Percentiles rank a stretch among this genome's conserved stretches.
These are phyloP conservation scores for Angomonas deanei DNA, from an alignment of 208 protist species.

Conservation along the genomic window DNA sequence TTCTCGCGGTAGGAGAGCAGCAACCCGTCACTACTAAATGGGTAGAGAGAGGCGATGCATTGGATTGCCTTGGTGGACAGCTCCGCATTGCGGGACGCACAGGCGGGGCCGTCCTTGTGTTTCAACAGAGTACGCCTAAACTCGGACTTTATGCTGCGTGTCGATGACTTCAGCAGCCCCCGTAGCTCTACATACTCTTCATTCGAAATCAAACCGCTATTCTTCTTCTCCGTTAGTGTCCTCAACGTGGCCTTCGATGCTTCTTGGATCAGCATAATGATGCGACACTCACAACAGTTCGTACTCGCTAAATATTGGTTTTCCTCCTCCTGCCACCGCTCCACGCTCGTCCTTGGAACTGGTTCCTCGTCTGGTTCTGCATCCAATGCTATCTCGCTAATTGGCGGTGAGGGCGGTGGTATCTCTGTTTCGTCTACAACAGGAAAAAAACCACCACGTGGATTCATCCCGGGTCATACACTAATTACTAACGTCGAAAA, in stretches of 20 bases:
- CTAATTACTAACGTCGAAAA: background rate
- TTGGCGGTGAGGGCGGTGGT: background rate
- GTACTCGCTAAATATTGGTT: conserved; percentile 23
- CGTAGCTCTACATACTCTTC: background rate
- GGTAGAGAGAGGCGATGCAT: conserved; percentile 36
- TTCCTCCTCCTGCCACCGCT: conserved; percentile 26
- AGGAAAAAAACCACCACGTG: background rate
- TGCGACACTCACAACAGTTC: conserved; percentile 24
- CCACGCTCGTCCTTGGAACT: conserved; percentile 7
- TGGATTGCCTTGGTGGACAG: conserved; percentile 37
- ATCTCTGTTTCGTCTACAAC: background rate
- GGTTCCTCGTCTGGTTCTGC: background rate
- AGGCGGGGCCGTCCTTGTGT: conserved; percentile 4
- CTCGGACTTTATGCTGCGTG: conserved; percentile 31
- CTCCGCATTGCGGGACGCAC: no score
- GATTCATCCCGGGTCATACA: background rate
- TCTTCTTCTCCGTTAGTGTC: background rate
- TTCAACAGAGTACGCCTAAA: conserved; percentile 34
- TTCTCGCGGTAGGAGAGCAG: conserved; percentile 35
- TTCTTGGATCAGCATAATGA: conserved; percentile 47
- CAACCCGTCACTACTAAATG: conserved; percentile 40
- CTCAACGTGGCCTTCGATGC: conserved; percentile 5
- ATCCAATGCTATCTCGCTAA: background rate
- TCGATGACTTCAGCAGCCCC: background rate
- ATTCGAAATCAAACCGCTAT: background rate